These are phyloP conservation scores for Penicillium samsonianum DNA, from an alignment of 495 filamentous ascomycete species.

Conservation along the genomic window DNA sequence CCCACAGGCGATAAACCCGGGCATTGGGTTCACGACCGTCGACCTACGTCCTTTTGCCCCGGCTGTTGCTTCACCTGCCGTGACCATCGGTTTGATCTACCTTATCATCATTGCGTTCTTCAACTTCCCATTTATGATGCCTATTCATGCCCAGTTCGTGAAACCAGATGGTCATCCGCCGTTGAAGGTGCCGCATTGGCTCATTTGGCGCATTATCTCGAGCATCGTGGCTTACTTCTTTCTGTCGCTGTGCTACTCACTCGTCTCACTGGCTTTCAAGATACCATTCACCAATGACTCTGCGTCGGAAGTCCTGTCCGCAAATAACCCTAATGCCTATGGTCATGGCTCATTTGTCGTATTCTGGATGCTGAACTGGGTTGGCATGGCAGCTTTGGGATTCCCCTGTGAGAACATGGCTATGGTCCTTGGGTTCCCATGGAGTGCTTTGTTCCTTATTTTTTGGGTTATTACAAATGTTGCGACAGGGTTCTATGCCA, in stretches of 20 bases:
- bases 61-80: constrained; percentile 56
- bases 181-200: constrained; percentile 59
- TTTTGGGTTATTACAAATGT: constrained; percentile 79
- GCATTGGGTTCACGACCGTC: constrained; percentile 59
- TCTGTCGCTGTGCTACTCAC: constrained; percentile 65
- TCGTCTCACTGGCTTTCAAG: constrained; percentile 65
- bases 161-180: constrained; percentile 55
- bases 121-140: constrained; percentile 69
- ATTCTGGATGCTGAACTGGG: constrained; percentile 75
- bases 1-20: constrained; percentile 64
- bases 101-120: constrained; percentile 75
- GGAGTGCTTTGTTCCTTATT: constrained; percentile 70
- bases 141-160: constrained; percentile 62
- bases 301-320: constrained; percentile 45
- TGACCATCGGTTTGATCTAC: constrained; percentile 69
- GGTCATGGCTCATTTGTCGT: constrained; percentile 62
- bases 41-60: constrained; percentile 66
- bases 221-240: constrained; percentile 65
- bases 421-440: constrained; percentile 67
- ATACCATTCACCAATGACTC: constrained; percentile 58
- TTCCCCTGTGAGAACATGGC: constrained; percentile 72
- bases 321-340: constrained; percentile 57
- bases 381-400: constrained; percentile 68
- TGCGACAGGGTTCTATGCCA: constrained; percentile 61
- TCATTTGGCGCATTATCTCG: constrained; percentile 62